Percentiles rank a stretch among this genome's conserved stretches.
phyloP scores from a whole-genome alignment of 257 asterid genomes.

The Apocynum venetum region DNA sequence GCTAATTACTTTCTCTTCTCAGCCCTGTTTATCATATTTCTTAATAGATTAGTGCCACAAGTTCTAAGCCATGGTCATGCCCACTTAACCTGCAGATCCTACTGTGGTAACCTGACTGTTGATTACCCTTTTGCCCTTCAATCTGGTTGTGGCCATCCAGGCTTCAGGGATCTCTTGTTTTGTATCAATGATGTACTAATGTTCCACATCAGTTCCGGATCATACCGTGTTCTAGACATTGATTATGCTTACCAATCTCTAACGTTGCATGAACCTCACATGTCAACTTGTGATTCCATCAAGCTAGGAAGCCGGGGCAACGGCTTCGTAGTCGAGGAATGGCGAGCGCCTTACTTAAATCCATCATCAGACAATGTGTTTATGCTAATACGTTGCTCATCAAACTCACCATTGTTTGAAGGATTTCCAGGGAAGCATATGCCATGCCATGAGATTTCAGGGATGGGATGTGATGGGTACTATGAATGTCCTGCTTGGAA shows the following conservation, averaged over 20 bases:
- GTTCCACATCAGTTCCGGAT: constrained; percentile 85
- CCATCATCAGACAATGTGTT: constrained; percentile 76
- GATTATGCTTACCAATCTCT: constrained; percentile 79
- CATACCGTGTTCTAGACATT: constrained; percentile 79
- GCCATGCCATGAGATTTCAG: constrained; percentile 76
- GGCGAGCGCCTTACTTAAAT: constrained; percentile 58
- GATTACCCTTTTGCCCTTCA: constrained; percentile 73
- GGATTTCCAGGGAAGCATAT: constrained; percentile 64
- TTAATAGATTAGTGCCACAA: constrained; percentile 20
- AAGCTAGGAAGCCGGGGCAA: constrained; percentile 77
- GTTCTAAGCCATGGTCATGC: constrained; percentile 34
- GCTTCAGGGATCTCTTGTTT: constrained; percentile 70
- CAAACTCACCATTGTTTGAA: constrained; percentile 59
- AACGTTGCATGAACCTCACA: constrained; percentile 80
- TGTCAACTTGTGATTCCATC: constrained; percentile 73
- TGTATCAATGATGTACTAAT: constrained; percentile 84
- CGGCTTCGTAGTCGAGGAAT: constrained; percentile 78
- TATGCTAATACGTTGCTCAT: constrained; percentile 78
- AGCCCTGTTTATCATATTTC: constrained; percentile 13
- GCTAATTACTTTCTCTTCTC: constrained; percentile 19
- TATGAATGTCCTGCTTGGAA: constrained; percentile 88
- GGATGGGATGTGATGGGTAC: constrained; percentile 88
- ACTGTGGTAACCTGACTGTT: constrained; percentile 79
- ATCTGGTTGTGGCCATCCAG: constrained; percentile 86
- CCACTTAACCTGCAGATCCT: constrained; percentile 55